Percentiles rank a stretch among this genome's conserved stretches.
Evolutionary conservation across 2,329 filamentous ascomycete genomes (phyloP).

Genomic region (Dothistroma pini): DNA sequence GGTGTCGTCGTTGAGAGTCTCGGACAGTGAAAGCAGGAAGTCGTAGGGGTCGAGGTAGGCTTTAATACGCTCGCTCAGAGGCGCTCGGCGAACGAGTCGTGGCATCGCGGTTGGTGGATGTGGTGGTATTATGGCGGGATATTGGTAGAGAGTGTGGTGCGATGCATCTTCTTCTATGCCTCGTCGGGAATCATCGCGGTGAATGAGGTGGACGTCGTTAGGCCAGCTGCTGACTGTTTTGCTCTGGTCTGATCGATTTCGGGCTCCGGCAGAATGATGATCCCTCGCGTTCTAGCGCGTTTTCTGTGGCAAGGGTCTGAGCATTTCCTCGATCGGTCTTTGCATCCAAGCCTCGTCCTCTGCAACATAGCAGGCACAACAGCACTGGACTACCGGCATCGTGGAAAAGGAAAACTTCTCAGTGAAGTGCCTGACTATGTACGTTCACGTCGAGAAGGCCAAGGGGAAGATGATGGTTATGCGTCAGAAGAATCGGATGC

Average conservation of each 20-base stretch:
- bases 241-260: background rate
- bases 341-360: too few relatives aligned
- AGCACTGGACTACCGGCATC: too few relatives aligned
- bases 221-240: background rate
- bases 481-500: too few relatives aligned
- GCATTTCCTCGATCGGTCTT: background rate
- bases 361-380: too few relatives aligned
- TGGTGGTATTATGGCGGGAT: background rate
- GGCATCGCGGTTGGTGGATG: constrained; percentile 52
- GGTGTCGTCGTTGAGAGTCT: constrained; percentile 86
- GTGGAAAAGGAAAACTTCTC: too few relatives aligned
- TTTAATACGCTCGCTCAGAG: constrained; percentile 75
- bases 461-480: too few relatives aligned
- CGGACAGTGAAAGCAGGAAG: constrained; percentile 83
- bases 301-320: background rate
- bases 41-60: constrained; percentile 82
- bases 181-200: background rate
- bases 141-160: background rate
- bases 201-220: background rate
- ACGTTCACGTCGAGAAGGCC: too few relatives aligned
- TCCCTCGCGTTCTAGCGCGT: background rate
- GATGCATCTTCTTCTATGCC: background rate
- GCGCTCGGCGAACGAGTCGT: constrained; percentile 74
- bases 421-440: too few relatives aligned
- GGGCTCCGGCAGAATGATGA: background rate